Evolutionary conservation across 2,329 filamentous ascomycete species (phyloP).

Genomic region (Ophiobolus disseminans): DNA sequence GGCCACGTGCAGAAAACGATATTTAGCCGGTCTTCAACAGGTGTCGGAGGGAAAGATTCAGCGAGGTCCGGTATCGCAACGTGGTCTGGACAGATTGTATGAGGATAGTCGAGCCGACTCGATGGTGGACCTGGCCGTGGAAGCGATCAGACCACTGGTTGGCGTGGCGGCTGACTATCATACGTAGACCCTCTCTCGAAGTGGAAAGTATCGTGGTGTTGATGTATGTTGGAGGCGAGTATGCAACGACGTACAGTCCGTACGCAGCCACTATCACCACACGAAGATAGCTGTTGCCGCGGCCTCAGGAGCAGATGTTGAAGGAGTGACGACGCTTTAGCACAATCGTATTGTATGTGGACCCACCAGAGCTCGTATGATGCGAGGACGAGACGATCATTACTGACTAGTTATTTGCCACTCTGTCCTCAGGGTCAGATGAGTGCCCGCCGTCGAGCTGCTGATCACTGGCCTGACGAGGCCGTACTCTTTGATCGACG

Average conservation of each 20-base stretch:
- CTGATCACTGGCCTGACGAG: neutral
- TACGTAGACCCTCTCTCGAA: neutral
- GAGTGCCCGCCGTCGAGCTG: neutral
- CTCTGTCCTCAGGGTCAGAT: neutral
- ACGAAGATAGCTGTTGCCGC: neutral
- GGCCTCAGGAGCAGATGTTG: neutral
- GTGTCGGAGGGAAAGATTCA: neutral
- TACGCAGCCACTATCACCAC: conserved; percentile 7
- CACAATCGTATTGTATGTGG: neutral
- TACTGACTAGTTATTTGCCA: neutral
- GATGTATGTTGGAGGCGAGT: neutral
- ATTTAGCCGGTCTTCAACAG: conserved; percentile 10
- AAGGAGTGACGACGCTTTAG: neutral
- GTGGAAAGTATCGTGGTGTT: conserved; percentile 1
- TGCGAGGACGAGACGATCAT: neutral
- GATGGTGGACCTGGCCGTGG: neutral
- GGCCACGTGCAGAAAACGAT: conserved; percentile 4
- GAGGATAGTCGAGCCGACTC: neutral
- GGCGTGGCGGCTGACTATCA: neutral
- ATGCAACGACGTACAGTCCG: conserved; percentile 8
- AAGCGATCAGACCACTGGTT: neutral
- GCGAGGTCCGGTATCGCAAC: neutral
- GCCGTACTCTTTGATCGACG: neutral
- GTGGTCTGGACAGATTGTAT: neutral
- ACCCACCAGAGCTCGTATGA: neutral